These are phyloP conservation scores for Chaetomium globosum DNA, from an alignment of 2,329 filamentous ascomycete genomes.

Conservation along the genomic window DNA sequence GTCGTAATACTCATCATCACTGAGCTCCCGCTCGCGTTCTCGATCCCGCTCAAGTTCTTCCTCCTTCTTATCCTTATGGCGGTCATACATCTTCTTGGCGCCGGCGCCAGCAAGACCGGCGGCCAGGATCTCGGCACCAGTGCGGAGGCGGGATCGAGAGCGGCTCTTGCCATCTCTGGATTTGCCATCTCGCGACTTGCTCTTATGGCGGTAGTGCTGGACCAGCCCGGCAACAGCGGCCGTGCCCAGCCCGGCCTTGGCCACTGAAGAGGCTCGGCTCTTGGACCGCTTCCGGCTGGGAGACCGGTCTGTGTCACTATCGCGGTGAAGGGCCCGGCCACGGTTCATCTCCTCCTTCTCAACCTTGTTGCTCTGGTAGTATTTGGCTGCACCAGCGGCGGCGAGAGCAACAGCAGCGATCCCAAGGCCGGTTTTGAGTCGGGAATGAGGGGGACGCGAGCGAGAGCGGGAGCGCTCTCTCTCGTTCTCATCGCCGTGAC, in stretches of 20 bases:
- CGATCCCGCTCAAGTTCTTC: conserved; percentile 42
- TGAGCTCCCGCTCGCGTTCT: conserved; percentile 40
- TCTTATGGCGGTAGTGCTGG: conserved; percentile 60
- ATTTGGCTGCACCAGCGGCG: conserved; percentile 66
- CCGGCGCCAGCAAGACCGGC: conserved; percentile 63
- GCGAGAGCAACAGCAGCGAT: conserved; percentile 66
- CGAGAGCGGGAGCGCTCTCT: conserved; percentile 44
- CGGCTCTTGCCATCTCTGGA: conserved; percentile 43
- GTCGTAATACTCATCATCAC: conserved; percentile 42
- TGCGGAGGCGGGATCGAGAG: conserved; percentile 51
- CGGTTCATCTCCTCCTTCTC: conserved; percentile 62
- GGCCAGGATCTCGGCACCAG: conserved; percentile 63
- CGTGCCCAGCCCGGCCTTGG: conserved; percentile 61
- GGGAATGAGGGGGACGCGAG: conserved; percentile 47
- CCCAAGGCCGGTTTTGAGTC: conserved; percentile 63
- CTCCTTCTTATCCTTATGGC: conserved; percentile 63
- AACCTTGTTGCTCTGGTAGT: conserved; percentile 61
- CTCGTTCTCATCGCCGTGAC: conserved; percentile 47
- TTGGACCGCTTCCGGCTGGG: conserved; percentile 49
- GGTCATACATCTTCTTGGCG: conserved; percentile 64
- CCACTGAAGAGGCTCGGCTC: conserved; percentile 52
- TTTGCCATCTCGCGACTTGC: conserved; percentile 48
- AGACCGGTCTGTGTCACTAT: conserved; percentile 49
- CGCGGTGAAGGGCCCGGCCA: conserved; percentile 56
- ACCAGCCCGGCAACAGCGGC: conserved; percentile 61